Evolutionary conservation across 2,329 filamentous ascomycete species (phyloP), one percentile per base, ranked within the genome.

Genomic region (Pseudogymnoascus sp.): DNA sequence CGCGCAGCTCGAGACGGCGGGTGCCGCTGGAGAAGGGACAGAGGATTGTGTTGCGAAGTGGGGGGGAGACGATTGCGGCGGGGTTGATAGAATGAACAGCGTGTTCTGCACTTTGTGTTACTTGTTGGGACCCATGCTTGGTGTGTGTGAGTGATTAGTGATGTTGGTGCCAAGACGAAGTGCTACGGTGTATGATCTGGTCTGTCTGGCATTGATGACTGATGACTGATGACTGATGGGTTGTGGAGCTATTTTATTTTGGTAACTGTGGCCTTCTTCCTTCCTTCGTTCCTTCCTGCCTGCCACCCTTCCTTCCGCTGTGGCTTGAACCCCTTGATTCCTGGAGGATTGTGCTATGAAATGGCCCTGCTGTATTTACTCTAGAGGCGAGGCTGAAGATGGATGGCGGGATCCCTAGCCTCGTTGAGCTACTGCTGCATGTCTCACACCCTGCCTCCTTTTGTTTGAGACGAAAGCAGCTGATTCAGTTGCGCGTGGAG

Each of bases 41-140:
- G 67, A 83, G 91, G 67, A 85, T 99, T 49, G 90, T 97, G 28
- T 76, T 99, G 60, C 81, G 95, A 65, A 86, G 86, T 67, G 86
- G 86, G 60, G 95, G 95, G 1, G 84, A 88, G 68, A 97, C 95
- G 1, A 83, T 97, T 64, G 95, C 91, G 9, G 92, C 93, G 38
- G 95, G 95, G 1, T 77, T 96, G 66, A 76, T 97, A 69, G 93
- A 96, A 55, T 55, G 49, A 55, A 55, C 49, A 55, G 25, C 49
- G 49, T 55, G 49, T 55, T 55, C 72, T 88, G 77, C 76, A 64
- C 63, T 49, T 21, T 9, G 43, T 18, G 49, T 21, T 72, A 62
- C 60, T 40, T 28, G 31, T 37, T 25, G 12, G 11, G 28, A 11
- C 21, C 25, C 21, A 40, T 62, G 60, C 33, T 25, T n/a, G 33